Base-by-base conservation (phyloP, 768 basidiomycete species). In the Leccinum olivaceopallidum region DNA sequence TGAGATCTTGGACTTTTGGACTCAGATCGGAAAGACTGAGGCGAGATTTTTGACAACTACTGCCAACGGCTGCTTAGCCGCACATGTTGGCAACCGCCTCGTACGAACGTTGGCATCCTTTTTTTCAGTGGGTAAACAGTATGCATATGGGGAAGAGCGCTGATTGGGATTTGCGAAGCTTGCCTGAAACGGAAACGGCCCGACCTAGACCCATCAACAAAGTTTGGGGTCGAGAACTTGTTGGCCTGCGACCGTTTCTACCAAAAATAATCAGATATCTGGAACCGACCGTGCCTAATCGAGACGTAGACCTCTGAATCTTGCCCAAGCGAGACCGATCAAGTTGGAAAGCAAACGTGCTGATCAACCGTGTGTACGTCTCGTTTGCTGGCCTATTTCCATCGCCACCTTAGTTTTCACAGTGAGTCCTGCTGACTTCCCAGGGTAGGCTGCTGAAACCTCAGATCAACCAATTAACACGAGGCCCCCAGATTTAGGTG, bases 381-480 rank as follows among this genome's bases (percentile, higher is more conserved):
- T 16, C 4, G 16, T 24, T 20, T 22, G 34, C 13, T 59, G 5
- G 42, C 22, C 48, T 26, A 44, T 52, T 63, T 39, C 30, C 44
- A 63, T 42, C 14, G 5, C 30, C 28, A 36, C 34, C 16, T 26
- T 42, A 24, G 39, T 60, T 60, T 37, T 51, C 54, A 28, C 54
- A 37, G 18, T 26, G 61, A 52, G 44, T 36, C 24, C 47, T 42
- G 16, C 59, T 57, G 58, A n/a, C 60, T 66, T 65, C 57, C 65
- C 64, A 66, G n/a, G 42, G 22, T 9, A 1, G 57, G 61, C 53
- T 13, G 9, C 44, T 63, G 57, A 65, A 66, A 66, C 64, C 34
- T 44, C 14, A 44, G 42, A n/a, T 44, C 13, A 36, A 30, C 36
- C 56, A 36, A 34, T 30, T 12, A 56, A 39, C 61, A 22, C 37